Conservation (phyloP, 352 stramenopile genomes). For the Pythium angustatum region DNA sequence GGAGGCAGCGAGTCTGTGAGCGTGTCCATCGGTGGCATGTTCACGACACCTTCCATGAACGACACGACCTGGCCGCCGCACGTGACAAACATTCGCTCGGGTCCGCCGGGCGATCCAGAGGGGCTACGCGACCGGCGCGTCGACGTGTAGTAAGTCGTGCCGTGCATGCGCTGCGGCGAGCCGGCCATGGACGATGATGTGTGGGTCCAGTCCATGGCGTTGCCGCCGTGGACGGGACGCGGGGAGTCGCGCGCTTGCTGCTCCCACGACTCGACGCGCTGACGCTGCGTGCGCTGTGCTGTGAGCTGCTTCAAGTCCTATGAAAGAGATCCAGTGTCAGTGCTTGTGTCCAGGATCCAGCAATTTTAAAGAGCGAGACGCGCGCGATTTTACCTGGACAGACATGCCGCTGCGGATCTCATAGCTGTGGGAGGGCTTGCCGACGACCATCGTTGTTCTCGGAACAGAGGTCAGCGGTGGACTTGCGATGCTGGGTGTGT, state of each 20-base stretch:
- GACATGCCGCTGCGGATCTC: slow-evolving; percentile 86
- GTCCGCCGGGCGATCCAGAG: slow-evolving; percentile 27
- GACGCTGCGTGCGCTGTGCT: slow-evolving; percentile 59
- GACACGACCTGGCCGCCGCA: slow-evolving; percentile 76
- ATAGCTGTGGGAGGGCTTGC: slow-evolving; percentile 28
- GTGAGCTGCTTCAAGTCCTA: slow-evolving; percentile 83
- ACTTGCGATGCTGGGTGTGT: no score
- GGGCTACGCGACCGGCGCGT: slow-evolving; percentile 21
- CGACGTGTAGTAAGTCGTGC: slow-evolving; percentile 24
- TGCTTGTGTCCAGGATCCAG: background rate
- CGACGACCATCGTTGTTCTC: slow-evolving; percentile 27
- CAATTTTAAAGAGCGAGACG: background rate
- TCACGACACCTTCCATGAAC: slow-evolving; percentile 84
- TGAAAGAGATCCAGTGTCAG: background rate
- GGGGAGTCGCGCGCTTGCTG: slow-evolving; percentile 51
- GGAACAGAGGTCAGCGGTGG: no score
- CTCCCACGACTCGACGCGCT: slow-evolving; percentile 71
- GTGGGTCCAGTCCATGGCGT: slow-evolving; percentile 34
- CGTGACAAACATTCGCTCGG: slow-evolving; percentile 80
- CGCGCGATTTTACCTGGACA: slow-evolving; percentile 47
- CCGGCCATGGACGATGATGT: slow-evolving; percentile 28
- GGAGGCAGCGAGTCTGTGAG: slow-evolving; percentile 39
- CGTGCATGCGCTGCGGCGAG: slow-evolving; percentile 27
- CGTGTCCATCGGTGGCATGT: slow-evolving; percentile 61
- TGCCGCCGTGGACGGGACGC: slow-evolving; percentile 31